Percentiles rank a stretch among this genome's conserved stretches.
Evolutionary conservation across 768 basidiomycete species (phyloP).

Genomic region (Mycena maculata): DNA sequence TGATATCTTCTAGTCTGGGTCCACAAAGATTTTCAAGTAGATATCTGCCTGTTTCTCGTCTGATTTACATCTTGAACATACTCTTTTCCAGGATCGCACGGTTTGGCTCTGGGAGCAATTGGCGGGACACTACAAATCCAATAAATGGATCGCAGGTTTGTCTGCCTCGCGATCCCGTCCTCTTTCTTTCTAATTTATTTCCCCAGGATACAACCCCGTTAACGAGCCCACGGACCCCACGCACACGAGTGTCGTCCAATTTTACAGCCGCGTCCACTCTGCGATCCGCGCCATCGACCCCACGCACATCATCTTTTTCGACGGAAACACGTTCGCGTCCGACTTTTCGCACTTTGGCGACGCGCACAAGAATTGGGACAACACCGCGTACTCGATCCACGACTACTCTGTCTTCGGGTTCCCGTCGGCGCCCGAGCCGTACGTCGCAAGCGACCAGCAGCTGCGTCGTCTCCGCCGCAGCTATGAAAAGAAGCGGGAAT

Average conservation of each 20-base stretch:
- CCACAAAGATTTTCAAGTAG: slow-evolving; percentile 87
- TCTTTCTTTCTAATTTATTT: neutral
- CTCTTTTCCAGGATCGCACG: slow-evolving; percentile 83
- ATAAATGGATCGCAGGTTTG: slow-evolving; percentile 79
- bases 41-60: too few relatives aligned
- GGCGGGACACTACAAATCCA: slow-evolving; percentile 78
- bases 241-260: slow-evolving; percentile 70
- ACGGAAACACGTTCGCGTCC: slow-evolving; percentile 86
- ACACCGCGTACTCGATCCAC: slow-evolving; percentile 83
- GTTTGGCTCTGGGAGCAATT: slow-evolving; percentile 84
- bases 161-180: too few relatives aligned
- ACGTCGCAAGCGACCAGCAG: slow-evolving; percentile 66
- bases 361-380: slow-evolving; percentile 69
- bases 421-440: slow-evolving; percentile 66
- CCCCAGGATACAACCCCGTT: slow-evolving; percentile 77
- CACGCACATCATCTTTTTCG: slow-evolving; percentile 81
- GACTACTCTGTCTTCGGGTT: slow-evolving; percentile 84
- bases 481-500: slow-evolving; percentile 80
- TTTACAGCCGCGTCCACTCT: slow-evolving; percentile 75
- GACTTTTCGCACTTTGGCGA: slow-evolving; percentile 82
- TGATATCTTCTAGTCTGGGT: slow-evolving; percentile 66
- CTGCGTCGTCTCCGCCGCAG: slow-evolving; percentile 61
- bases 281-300: slow-evolving; percentile 80
- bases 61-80: too few relatives aligned
- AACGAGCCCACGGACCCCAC: slow-evolving; percentile 85